Percentiles rank a stretch among this genome's conserved stretches.
Evolutionary conservation across 75 land plant species (phyloP).

Genomic region (Pinus albicaulis): DNA sequence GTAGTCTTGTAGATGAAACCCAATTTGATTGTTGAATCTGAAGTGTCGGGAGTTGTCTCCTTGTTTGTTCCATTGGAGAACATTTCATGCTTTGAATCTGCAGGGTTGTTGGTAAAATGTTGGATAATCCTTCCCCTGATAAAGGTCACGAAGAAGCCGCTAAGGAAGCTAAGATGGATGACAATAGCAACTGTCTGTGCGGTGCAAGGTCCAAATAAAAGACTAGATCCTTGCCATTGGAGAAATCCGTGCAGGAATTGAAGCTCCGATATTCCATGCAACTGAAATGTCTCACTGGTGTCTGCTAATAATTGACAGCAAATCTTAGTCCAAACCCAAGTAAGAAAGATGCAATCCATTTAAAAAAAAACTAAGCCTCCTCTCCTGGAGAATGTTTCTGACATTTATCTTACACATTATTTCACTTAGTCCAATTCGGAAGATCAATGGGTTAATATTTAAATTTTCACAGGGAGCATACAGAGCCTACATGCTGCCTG

Average conservation of each 20-base stretch:
- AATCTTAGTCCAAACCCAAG: too few species aligned
- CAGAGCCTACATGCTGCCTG: too few species aligned
- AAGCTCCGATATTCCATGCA: conserved; percentile 5
- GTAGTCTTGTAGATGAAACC: conserved; percentile 35
- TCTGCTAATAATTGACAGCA: not conserved
- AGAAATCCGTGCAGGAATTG: conserved; percentile 7
- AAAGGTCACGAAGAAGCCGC: conserved; percentile 18
- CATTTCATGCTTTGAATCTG: not conserved
- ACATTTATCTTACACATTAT: too few species aligned
- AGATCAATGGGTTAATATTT: too few species aligned
- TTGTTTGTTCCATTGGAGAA: not conserved
- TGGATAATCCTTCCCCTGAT: conserved; percentile 7
- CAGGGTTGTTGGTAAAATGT: not conserved
- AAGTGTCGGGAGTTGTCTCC: not conserved
- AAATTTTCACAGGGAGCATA: too few species aligned
- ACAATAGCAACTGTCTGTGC: conserved; percentile 5
- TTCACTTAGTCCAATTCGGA: too few species aligned
- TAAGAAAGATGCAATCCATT: too few species aligned
- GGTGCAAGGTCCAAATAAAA: conserved; percentile 6
- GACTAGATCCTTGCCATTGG: not conserved
- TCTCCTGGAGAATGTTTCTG: too few species aligned
- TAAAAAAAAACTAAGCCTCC: too few species aligned
- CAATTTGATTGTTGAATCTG: not conserved
- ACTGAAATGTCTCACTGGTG: not conserved
- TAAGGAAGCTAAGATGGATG: conserved; percentile 24